phyloP scores from a whole-genome alignment of 768 basidiomycete species.

The Astraeus odoratus region DNA sequence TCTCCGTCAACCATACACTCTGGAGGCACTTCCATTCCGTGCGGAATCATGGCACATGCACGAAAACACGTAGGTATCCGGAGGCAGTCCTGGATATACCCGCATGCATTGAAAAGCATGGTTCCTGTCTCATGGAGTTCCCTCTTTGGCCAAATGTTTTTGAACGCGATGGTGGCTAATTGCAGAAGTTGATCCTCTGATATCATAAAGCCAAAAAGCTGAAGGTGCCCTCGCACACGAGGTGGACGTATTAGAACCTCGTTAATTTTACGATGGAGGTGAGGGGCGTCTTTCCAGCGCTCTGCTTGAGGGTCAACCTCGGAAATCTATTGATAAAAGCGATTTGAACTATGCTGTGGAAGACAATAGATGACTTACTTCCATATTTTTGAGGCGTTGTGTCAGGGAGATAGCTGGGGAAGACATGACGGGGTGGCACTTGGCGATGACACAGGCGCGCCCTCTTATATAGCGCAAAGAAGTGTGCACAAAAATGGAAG shows the following conservation, averaged over 20 bases:
- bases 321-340: too few relatives aligned
- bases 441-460: too few relatives aligned
- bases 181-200: neutral
- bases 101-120: neutral
- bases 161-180: neutral
- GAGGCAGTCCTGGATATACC: neutral
- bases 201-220: neutral
- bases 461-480: too few relatives aligned
- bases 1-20: neutral
- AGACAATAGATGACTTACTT: neutral
- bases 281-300: neutral
- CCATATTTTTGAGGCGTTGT: neutral
- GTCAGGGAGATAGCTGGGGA: neutral
- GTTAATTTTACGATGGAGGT: neutral
- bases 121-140: neutral
- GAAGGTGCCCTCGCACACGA: neutral
- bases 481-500: too few relatives aligned
- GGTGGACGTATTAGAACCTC: neutral
- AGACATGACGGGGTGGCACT: too few relatives aligned
- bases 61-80: neutral
- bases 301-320: too few relatives aligned
- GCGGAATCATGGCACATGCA: neutral
- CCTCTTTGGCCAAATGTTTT: neutral
- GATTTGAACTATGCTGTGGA: neutral
- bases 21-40: neutral